Evolutionary conservation across 441 rosid genomes (phyloP).

Genomic region (Euphorbia schlechtendalii): DNA sequence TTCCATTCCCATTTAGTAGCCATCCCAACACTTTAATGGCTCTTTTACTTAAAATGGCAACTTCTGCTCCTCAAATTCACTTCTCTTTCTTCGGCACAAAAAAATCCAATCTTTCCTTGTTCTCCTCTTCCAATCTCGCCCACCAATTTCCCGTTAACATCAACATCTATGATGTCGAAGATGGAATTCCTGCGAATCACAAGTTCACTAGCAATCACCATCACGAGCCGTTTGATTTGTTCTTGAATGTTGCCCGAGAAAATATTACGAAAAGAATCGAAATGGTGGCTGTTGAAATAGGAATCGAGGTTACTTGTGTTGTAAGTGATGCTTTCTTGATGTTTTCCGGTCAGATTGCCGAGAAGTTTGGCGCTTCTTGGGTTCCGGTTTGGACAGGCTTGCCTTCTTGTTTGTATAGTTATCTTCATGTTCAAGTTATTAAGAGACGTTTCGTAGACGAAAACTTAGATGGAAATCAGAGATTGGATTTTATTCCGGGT

Average conservation of each 20-base stretch:
- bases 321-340: constrained; percentile 38
- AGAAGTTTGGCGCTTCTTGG: constrained; percentile 37
- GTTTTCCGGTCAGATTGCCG: constrained; percentile 38
- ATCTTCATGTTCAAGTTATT: constrained; percentile 34
- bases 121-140: constrained; percentile 9
- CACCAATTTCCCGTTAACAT: constrained; percentile 19
- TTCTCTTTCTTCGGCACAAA: constrained; percentile 30
- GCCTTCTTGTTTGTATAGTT: constrained; percentile 38
- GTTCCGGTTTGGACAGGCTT: constrained; percentile 36
- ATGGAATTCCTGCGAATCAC: constrained; percentile 2
- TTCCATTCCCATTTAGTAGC: constrained; percentile 24
- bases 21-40: constrained; percentile 15
- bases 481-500: constrained; percentile 22
- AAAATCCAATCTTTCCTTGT: constrained; percentile 15
- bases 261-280: constrained; percentile 19
- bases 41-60: constrained; percentile 22
- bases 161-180: constrained; percentile 18
- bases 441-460: neutral
- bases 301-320: constrained; percentile 20
- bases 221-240: constrained; percentile 21
- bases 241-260: constrained; percentile 19
- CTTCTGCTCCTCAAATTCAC: neutral
- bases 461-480: neutral
- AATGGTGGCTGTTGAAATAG: constrained; percentile 19
- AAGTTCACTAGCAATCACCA: constrained; percentile 19